phyloP scores from a whole-genome alignment of 2,329 filamentous ascomycete species.

The Claviceps capensis region DNA sequence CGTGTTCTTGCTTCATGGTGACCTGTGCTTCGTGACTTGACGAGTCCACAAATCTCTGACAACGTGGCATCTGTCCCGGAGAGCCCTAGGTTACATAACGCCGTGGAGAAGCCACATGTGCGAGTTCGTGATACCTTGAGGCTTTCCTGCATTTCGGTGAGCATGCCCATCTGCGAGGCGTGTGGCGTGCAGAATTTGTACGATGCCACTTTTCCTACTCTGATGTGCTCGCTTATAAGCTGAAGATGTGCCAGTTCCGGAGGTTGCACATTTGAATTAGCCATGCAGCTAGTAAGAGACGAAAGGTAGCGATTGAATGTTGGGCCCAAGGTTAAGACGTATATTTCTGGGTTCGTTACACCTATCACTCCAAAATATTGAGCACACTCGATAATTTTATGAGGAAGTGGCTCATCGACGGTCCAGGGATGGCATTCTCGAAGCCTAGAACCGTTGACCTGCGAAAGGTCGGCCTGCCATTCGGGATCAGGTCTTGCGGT shows the following conservation, averaged over 20 bases:
- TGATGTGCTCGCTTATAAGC: slow-evolving; percentile 21
- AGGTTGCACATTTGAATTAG: slow-evolving; percentile 19
- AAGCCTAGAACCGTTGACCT: slow-evolving; percentile 6
- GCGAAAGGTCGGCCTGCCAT: slow-evolving; percentile 5
- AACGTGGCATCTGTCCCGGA: background rate
- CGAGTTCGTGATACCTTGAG: slow-evolving; percentile 1
- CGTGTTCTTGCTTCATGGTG: background rate
- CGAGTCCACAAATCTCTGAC: background rate
- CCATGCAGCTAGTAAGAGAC: slow-evolving; percentile 22
- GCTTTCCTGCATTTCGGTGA: background rate
- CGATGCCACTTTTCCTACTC: slow-evolving; percentile 23
- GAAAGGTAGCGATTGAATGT: slow-evolving; percentile 25
- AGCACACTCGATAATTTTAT: slow-evolving; percentile 18
- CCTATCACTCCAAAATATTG: slow-evolving; percentile 15
- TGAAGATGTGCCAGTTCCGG: slow-evolving; percentile 19
- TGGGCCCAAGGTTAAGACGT: slow-evolving; percentile 21
- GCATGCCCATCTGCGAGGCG: background rate
- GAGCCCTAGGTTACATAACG: background rate
- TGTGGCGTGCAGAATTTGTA: slow-evolving; percentile 17
- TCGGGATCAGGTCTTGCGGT: slow-evolving; percentile 14
- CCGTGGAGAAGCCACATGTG: slow-evolving; percentile 6
- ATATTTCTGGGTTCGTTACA: slow-evolving; percentile 24
- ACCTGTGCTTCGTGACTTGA: background rate
- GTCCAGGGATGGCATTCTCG: slow-evolving; percentile 18
- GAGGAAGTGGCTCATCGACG: slow-evolving; percentile 20